phyloP scores from a whole-genome alignment of 129 eudicot genomes.

The Arctium minus region DNA sequence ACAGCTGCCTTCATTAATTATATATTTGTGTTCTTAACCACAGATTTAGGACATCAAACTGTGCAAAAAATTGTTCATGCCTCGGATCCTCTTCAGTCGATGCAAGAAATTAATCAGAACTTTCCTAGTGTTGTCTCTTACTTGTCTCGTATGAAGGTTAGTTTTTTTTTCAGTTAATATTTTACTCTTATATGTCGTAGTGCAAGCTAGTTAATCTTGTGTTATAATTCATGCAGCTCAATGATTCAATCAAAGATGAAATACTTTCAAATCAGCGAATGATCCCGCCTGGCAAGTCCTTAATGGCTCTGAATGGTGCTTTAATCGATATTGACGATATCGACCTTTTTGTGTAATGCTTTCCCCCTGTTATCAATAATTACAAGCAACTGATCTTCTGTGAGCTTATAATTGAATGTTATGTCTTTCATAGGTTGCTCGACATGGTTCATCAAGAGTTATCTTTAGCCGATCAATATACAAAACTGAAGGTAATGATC shows the following conservation, averaged over 20 bases:
- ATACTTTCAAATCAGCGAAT: constrained; percentile 91
- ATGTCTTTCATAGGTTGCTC: constrained; percentile 51
- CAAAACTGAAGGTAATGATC: constrained; percentile 62
- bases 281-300: constrained; percentile 98
- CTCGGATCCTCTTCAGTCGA: constrained; percentile 92
- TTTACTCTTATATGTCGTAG: neutral
- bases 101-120: constrained; percentile 96
- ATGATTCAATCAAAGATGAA: constrained; percentile 95
- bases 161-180: constrained; percentile 4
- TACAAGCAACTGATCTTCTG: neutral
- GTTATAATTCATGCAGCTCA: constrained; percentile 50
- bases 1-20: neutral
- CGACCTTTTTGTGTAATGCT: constrained; percentile 85
- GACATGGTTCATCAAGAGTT: constrained; percentile 90
- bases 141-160: constrained; percentile 92
- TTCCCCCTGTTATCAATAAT: constrained; percentile 4
- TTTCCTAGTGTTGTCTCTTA: constrained; percentile 97
- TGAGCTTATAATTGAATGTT: constrained; percentile 9
- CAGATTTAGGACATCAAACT: constrained; percentile 98
- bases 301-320: constrained; percentile 99
- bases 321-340: constrained; percentile 85
- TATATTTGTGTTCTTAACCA: constrained; percentile 17
- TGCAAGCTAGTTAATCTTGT: constrained; percentile 12
- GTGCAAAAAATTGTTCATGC: constrained; percentile 96
- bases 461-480: constrained; percentile 87